These are phyloP conservation scores for Trypanosoma conorhini DNA, from an alignment of 208 protist genomes.

Conservation along the genomic window DNA sequence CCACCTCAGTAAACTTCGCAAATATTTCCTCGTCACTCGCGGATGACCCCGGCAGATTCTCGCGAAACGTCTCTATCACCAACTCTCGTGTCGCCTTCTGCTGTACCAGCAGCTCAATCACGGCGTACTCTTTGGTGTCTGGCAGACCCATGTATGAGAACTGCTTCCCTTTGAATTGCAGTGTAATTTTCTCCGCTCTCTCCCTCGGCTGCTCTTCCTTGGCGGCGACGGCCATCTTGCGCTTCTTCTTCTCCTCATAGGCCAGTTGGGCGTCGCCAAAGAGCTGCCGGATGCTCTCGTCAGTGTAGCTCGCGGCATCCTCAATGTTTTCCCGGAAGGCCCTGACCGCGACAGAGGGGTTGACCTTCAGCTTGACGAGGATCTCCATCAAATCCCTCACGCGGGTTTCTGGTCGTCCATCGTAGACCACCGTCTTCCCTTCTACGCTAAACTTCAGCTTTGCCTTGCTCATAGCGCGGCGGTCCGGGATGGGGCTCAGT, in stretches of 20 bases:
- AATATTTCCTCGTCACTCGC: constrained; percentile 61
- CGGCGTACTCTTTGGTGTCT: constrained; percentile 59
- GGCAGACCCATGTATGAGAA: constrained; percentile 77
- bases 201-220: constrained; percentile 31
- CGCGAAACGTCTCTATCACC: constrained; percentile 64
- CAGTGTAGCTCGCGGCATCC: constrained; percentile 39
- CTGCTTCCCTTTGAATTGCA: constrained; percentile 63
- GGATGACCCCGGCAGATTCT: constrained; percentile 53
- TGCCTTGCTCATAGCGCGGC: constrained; percentile 60
- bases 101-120: constrained; percentile 76
- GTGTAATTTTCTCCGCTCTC: constrained; percentile 59
- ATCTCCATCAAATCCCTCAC: constrained; percentile 82
- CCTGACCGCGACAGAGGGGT: constrained; percentile 38
- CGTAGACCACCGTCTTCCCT: constrained; percentile 67
- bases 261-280: constrained; percentile 40
- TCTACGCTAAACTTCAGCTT: constrained; percentile 67
- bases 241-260: constrained; percentile 54
- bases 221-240: constrained; percentile 10
- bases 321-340: constrained; percentile 79
- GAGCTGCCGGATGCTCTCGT: constrained; percentile 53
- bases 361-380: constrained; percentile 68
- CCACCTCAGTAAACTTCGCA: constrained; percentile 42
- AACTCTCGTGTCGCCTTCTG: constrained; percentile 53
- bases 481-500: neutral
- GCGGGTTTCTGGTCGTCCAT: constrained; percentile 61